Evolutionary conservation across 352 stramenopile species (phyloP), one percentile per base, ranked within the genome.

Genomic region (Phytophthora cactorum): DNA sequence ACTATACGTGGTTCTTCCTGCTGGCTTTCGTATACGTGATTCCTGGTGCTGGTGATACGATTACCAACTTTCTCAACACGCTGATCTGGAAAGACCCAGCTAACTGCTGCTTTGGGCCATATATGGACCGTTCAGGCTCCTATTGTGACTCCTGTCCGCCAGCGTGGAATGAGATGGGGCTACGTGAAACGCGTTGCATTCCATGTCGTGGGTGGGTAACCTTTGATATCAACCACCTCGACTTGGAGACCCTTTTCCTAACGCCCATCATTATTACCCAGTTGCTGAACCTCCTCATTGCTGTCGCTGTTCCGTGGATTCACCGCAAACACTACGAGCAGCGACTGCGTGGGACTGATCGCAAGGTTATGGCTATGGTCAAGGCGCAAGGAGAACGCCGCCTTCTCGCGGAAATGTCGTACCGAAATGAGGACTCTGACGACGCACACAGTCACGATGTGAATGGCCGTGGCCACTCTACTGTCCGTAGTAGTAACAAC

Each of bases 1-100:
- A 93, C 75, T 95, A 93, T 72, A 95, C 85, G 65, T 95, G 86
- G 86, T 95, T 95, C 67, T 93, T 95, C 59, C 63, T 92, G 32
- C 70, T 95, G 25, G 86, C 86, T n/a, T 95, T 95, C 63, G 81
- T 95, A 41, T 95, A 95, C 46, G 86, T 95, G 53, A 80, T 95
- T 60, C 86, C 86, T 1, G 86, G 86, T 15, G 79, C 77, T n/a
- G 86, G 86, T 22, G 83, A 95, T 74, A 84, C 80, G 11, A 91
- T 95, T 63, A 95, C 84, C 44, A 93, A 90, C 46, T 83, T 89
- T 27, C 71, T 95, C 36, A 95, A 95, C 63, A 64, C 84, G 10
- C 28, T 91, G 8, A 59, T 95, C 12, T 95, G 84, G 82, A 84
- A 91, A 4, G 86, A 95, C 45, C 84, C 85, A 12, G 59, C 82